Percentiles rank a stretch among this genome's conserved stretches.
These are phyloP conservation scores for Aspergillus brunneoviolaceus DNA, from an alignment of 2,329 filamentous ascomycete genomes.

Conservation along the genomic window DNA sequence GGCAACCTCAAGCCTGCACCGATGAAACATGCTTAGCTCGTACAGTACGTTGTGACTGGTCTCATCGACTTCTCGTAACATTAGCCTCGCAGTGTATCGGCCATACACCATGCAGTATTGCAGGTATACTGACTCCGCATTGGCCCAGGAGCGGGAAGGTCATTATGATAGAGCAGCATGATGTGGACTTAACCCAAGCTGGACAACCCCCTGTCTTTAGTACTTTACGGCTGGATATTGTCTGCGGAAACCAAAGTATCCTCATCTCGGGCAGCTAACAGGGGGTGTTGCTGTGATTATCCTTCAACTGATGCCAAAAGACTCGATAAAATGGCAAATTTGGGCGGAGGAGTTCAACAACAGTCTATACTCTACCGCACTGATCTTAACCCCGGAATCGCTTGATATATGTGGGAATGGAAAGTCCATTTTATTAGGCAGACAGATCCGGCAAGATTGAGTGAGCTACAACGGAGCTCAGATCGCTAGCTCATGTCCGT, in stretches of 20 bases:
- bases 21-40: neutral
- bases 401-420: neutral
- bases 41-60: neutral
- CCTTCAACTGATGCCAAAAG: no score
- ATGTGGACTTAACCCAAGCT: no score
- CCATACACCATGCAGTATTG: neutral
- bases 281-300: no score
- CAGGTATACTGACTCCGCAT: neutral
- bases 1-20: neutral
- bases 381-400: neutral
- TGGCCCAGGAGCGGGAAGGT: neutral
- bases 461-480: neutral
- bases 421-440: neutral
- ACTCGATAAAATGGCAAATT: no score
- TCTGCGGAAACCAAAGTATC: no score
- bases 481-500: neutral
- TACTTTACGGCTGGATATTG: no score
- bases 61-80: neutral
- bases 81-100: neutral
- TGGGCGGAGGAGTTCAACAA: no score
- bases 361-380: no score
- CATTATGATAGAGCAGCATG: neutral
- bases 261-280: no score
- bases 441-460: neutral
- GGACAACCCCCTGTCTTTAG: no score